Evolutionary conservation across 78 protist species (phyloP).

Genomic region (Parvularia atlantis): DNA sequence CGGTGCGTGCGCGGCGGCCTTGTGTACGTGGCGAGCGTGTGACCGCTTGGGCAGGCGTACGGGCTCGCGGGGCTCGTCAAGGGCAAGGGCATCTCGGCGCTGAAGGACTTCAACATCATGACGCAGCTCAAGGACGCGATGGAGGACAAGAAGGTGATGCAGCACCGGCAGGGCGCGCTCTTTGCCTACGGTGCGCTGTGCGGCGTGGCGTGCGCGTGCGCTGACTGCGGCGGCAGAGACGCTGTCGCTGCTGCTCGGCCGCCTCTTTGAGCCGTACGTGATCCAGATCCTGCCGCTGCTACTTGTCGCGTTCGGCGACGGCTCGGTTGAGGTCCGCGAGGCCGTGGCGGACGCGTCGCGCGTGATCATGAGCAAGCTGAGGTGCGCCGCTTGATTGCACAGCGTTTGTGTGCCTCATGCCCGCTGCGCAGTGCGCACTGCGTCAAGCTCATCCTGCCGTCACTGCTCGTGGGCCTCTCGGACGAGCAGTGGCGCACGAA

Average conservation of each 20-base stretch:
- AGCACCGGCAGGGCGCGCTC: slow-evolving; percentile 69
- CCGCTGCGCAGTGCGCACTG: slow-evolving; percentile 50
- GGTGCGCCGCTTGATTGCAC: slow-evolving; percentile 5
- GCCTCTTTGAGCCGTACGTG: slow-evolving; percentile 87
- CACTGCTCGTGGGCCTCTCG: slow-evolving; percentile 58
- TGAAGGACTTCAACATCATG: slow-evolving; percentile 50
- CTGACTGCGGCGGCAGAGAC: slow-evolving; percentile 21
- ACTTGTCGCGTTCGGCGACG: slow-evolving; percentile 66
- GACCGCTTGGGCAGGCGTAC: slow-evolving; percentile 57
- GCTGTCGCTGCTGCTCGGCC: slow-evolving; percentile 54
- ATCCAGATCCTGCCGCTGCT: slow-evolving; percentile 63
- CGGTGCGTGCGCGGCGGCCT: not conserved
- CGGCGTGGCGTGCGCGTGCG: not conserved
- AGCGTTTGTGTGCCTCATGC: not conserved
- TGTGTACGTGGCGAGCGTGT: not conserved
- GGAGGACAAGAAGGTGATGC: slow-evolving; percentile 21
- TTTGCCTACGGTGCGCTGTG: slow-evolving; percentile 63
- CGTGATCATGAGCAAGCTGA: slow-evolving; percentile 60
- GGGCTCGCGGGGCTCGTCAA: slow-evolving; percentile 82
- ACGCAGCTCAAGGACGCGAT: slow-evolving; percentile 24
- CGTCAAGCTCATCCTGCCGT: slow-evolving; percentile 78
- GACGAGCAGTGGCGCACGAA: slow-evolving; percentile 81
- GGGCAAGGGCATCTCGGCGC: slow-evolving; percentile 68
- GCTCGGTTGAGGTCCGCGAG: slow-evolving; percentile 47
- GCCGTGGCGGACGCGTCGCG: slow-evolving; percentile 47